Base-by-base conservation (phyloP, 2,329 filamentous ascomycete species). In the Claviceps lovelessii region DNA sequence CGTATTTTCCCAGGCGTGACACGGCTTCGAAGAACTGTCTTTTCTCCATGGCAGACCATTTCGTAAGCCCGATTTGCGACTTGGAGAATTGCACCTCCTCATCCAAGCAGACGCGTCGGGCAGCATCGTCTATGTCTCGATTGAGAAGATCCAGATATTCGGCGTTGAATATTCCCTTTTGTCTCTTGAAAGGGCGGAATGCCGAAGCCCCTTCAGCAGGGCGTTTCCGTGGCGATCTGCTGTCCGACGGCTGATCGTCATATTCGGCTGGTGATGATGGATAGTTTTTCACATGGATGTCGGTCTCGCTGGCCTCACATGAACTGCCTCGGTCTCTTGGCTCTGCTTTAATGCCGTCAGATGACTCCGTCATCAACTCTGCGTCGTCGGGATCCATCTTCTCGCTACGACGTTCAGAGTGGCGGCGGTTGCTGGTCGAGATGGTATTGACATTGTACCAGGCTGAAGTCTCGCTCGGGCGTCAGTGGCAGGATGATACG, bases 31-130 rank as follows among this genome's bases (percentile, higher is more conserved):
- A 95, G 56, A 95, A 79, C 0, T 72, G 61, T 1, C 77, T 72
- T 64, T 95, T 95, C 63, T 96, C 90, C 1, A 71, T 61, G 0
- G 76, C 57, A 0, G 79, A 83, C 91, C 91, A 97, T 11, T 69
- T 60, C 0, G 83, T 81, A 31, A 81, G 74, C 28, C 89, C 90
- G 52, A 90, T 70, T 61, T 89, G 86, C 76, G 41, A 70, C 52
- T 50, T 66, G 56, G 69, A 62, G 55, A 76, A 63, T 17, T 68
- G 57, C 3, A 63, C 61, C 15, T 63, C 62, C 53, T 67, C 56
- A 33, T 61, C 60, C 11, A 69, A 58, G 15, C 68, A 64, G 56
- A 68, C 65, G 19, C 67, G 67, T 13, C 67, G 62, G 0, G 72
- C 71, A 13, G 73, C 76, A 59, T 83, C 77, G n/a, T 74, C 65